Percentiles rank a stretch among this genome's conserved stretches.
Evolutionary conservation across 2,329 filamentous ascomycete species (phyloP).

Genomic region (Scorias spongiosa): DNA sequence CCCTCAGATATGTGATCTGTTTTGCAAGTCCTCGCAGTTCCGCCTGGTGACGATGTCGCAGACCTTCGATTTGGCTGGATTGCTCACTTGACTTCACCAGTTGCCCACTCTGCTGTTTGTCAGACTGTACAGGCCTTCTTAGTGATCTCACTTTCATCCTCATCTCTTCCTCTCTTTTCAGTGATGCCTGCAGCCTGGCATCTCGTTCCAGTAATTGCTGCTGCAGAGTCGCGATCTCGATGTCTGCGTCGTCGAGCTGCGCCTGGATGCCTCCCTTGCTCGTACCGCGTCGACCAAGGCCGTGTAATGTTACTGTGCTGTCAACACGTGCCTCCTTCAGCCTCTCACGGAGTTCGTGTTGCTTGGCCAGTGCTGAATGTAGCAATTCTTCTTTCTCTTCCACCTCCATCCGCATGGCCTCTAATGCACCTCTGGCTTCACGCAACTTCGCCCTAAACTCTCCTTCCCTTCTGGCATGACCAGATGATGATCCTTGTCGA

Average conservation of each 20-base stretch:
- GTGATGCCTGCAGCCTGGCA: slow-evolving; percentile 14
- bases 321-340: slow-evolving; percentile 15
- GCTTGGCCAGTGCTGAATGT: slow-evolving; percentile 22
- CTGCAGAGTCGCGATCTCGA: slow-evolving; percentile 26
- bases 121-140: slow-evolving; percentile 7
- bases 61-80: slow-evolving; percentile 37
- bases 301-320: slow-evolving; percentile 17
- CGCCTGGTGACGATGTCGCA: slow-evolving; percentile 54
- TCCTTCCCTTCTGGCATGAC: slow-evolving; percentile 22
- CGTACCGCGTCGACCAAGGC: slow-evolving; percentile 3
- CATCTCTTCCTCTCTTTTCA: slow-evolving; percentile 21
- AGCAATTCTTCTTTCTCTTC: slow-evolving; percentile 27
- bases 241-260: slow-evolving; percentile 23
- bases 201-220: slow-evolving; percentile 19
- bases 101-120: slow-evolving; percentile 9
- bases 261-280: slow-evolving; percentile 12
- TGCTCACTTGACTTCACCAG: slow-evolving; percentile 15
- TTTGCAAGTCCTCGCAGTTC: slow-evolving; percentile 71
- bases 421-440: slow-evolving; percentile 19
- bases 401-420: slow-evolving; percentile 22
- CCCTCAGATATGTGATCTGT: slow-evolving; percentile 83
- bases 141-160: slow-evolving; percentile 17
- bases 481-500: slow-evolving; percentile 20
- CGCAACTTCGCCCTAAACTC: slow-evolving; percentile 24
- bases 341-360: slow-evolving; percentile 24